Percentiles rank a stretch among this genome's conserved stretches.
These are phyloP conservation scores for Epichloe elymi DNA, from an alignment of 2,329 filamentous ascomycete species.

Conservation along the genomic window DNA sequence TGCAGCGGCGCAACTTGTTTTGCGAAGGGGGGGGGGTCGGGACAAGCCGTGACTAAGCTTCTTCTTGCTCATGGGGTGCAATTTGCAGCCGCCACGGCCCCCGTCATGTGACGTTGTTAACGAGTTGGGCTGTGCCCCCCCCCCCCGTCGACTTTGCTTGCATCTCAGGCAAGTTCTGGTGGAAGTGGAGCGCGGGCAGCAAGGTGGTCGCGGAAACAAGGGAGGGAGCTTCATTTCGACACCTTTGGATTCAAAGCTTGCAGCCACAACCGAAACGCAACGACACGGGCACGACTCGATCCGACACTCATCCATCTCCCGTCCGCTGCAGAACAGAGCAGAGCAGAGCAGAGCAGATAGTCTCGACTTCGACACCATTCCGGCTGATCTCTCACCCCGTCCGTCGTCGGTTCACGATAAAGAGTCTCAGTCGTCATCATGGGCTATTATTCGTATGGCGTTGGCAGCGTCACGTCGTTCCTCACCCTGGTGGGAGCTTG, in stretches of 20 bases:
- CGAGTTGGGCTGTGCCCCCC: background rate
- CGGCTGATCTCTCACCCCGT: background rate
- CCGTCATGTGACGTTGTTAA: slow-evolving; percentile 26
- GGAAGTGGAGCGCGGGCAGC: background rate
- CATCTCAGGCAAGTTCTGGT: background rate
- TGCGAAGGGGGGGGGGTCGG: background rate
- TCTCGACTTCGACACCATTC: background rate
- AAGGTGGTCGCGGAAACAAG: background rate
- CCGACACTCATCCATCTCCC: background rate
- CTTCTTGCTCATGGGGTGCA: background rate
- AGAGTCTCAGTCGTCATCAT: slow-evolving; percentile 32
- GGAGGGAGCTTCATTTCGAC: background rate
- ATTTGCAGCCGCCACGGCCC: background rate
- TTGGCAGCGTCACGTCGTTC: slow-evolving; percentile 54
- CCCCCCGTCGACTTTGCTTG: background rate
- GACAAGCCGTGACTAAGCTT: background rate
- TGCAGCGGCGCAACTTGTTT: background rate
- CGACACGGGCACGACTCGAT: background rate
- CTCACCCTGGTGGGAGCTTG: slow-evolving; percentile 65
- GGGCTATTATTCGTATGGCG: slow-evolving; percentile 59
- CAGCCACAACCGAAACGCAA: background rate
- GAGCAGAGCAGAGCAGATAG: background rate
- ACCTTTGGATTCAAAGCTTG: background rate
- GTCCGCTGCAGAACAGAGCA: background rate
- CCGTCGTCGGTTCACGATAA: background rate